Evolutionary conservation across 768 basidiomycete genomes (phyloP).

Genomic region (Boletus sp.): DNA sequence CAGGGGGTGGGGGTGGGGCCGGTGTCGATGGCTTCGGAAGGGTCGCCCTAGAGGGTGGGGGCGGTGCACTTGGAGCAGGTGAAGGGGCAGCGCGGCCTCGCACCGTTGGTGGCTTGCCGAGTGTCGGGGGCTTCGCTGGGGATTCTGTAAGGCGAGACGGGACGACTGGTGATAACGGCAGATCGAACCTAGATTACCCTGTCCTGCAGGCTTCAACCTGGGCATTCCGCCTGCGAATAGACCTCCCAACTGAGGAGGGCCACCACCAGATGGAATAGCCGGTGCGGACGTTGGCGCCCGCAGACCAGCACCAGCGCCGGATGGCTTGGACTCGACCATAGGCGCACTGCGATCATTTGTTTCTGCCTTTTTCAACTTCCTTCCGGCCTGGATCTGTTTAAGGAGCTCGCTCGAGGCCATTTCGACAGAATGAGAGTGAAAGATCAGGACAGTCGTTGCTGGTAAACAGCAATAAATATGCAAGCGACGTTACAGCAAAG

Average conservation of each 20-base stretch:
- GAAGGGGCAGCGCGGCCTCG: conserved; percentile 47
- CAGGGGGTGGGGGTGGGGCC: conserved; percentile 32
- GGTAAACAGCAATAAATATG: conserved; percentile 20
- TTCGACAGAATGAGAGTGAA: not conserved
- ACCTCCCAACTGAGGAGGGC: conserved; percentile 77
- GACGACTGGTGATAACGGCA: conserved; percentile 5
- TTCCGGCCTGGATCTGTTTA: conserved; percentile 81
- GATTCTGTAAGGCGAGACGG: conserved; percentile 7
- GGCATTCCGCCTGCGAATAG: conserved; percentile 92
- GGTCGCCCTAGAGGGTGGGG: conserved; percentile 29
- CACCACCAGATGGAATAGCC: conserved; percentile 32
- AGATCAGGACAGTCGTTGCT: not conserved
- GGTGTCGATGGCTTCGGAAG: conserved; percentile 32
- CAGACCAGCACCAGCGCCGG: conserved; percentile 38
- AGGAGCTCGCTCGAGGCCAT: conserved; percentile 79
- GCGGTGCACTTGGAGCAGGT: conserved; percentile 23
- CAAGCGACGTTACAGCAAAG: too few relatives aligned
- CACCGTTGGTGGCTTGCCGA: conserved; percentile 66
- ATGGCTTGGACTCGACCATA: conserved; percentile 44
- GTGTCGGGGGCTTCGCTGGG: conserved; percentile 56
- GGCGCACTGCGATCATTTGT: conserved; percentile 84
- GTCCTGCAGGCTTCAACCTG: conserved; percentile 79
- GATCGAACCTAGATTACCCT: conserved; percentile 49
- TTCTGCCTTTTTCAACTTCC: conserved; percentile 72
- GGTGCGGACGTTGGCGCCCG: conserved; percentile 20